Conservation (phyloP, 768 basidiomycete genomes). For the Suillus decipiens region DNA sequence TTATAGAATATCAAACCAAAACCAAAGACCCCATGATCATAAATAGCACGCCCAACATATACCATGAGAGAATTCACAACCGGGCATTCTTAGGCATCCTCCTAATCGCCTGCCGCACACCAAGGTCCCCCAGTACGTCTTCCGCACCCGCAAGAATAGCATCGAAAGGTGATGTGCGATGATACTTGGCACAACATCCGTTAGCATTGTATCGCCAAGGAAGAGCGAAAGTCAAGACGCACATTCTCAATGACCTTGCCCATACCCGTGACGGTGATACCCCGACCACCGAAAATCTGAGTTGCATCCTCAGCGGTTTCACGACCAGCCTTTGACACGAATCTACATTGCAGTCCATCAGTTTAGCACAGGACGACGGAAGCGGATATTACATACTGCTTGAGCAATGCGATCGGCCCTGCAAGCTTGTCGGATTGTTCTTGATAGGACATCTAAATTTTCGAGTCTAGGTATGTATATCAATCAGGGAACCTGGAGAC, state of each 20-base stretch:
- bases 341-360: conserved; percentile 41
- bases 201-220: background rate
- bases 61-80: conserved; percentile 31
- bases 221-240: conserved; percentile 23
- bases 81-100: conserved; percentile 60
- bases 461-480: background rate
- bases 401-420: conserved; percentile 86
- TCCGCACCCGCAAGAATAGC: conserved; percentile 82
- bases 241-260: conserved; percentile 83
- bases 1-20: background rate
- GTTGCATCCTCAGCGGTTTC: conserved; percentile 68
- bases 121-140: conserved; percentile 72
- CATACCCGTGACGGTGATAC: conserved; percentile 85
- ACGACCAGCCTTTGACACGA: conserved; percentile 57
- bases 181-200: conserved; percentile 49
- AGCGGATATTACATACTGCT: conserved; percentile 58
- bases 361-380: background rate
- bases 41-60: too few relatives aligned
- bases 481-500: conserved; percentile 17
- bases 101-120: conserved; percentile 71
- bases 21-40: background rate
- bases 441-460: conserved; percentile 74
- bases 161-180: conserved; percentile 82
- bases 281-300: conserved; percentile 88
- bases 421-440: conserved; percentile 86